phyloP scores from a whole-genome alignment of 495 filamentous ascomycete species.

The Tetracladium setigerum region DNA sequence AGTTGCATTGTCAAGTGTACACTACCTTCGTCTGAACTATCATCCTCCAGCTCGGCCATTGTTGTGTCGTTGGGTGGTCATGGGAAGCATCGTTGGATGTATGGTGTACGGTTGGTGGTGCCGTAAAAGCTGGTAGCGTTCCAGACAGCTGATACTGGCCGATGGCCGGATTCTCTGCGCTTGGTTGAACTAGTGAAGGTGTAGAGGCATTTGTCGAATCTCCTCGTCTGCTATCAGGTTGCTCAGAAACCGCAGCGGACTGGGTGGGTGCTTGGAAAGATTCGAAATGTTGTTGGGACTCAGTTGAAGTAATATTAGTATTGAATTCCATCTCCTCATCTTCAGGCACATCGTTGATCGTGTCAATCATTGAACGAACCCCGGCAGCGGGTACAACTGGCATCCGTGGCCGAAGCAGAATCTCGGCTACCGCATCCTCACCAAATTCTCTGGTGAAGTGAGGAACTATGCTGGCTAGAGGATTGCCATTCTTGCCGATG shows the following conservation, averaged over 20 bases:
- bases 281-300: conserved; percentile 1
- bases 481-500: conserved; percentile 46
- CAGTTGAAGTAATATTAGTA: conserved; percentile 16
- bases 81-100: not conserved
- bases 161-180: too few relatives aligned
- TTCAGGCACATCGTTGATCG: conserved; percentile 16
- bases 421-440: conserved; percentile 57
- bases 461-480: conserved; percentile 65
- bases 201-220: not conserved
- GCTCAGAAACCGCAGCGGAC: too few relatives aligned
- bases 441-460: conserved; percentile 58
- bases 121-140: too few relatives aligned
- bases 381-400: conserved; percentile 33
- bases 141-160: too few relatives aligned
- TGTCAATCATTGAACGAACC: conserved; percentile 9
- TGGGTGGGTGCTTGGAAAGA: not conserved
- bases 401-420: conserved; percentile 61
- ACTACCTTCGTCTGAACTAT: conserved; percentile 24
- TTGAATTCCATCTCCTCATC: conserved; percentile 16
- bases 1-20: conserved; percentile 27
- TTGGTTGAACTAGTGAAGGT: not conserved
- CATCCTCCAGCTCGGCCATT: conserved; percentile 13
- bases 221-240: too few relatives aligned
- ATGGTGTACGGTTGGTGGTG: too few relatives aligned
- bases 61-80: not conserved